Evolutionary conservation across 768 basidiomycete genomes (phyloP).

Genomic region (Strobilomyces dryophilus): DNA sequence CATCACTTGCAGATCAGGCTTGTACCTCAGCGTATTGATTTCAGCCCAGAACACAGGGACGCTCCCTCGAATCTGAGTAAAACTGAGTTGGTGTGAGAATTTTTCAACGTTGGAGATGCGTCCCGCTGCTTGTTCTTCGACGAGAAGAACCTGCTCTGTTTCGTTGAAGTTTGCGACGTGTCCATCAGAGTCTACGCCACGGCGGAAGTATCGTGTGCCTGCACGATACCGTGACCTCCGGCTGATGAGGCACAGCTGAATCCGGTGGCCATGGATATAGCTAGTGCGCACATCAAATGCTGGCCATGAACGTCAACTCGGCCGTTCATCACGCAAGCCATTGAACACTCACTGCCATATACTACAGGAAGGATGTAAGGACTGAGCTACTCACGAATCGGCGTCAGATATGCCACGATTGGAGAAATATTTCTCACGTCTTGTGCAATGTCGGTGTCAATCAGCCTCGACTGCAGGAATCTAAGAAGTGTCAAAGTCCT

Average conservation of each 20-base stretch:
- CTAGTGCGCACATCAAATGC: constrained; percentile 83
- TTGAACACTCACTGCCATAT: constrained; percentile 77
- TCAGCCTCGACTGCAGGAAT: constrained; percentile 58
- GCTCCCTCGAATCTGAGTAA: constrained; percentile 91
- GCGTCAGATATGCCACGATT: constrained; percentile 6
- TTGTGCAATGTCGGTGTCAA: constrained; percentile 51
- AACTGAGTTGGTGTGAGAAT: constrained; percentile 66
- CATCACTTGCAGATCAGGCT: constrained; percentile 96
- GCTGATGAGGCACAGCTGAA: constrained; percentile 86
- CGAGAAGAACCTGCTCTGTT: constrained; percentile 88
- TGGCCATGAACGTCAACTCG: constrained; percentile 29
- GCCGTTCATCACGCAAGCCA: not conserved
- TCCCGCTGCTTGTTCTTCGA: constrained; percentile 54
- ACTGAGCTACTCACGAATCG: constrained; percentile 54
- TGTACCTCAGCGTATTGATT: constrained; percentile 91
- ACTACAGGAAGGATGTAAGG: constrained; percentile 89
- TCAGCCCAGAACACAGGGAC: constrained; percentile 97
- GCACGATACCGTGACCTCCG: constrained; percentile 92
- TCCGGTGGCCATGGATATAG: constrained; percentile 69
- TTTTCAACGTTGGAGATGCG: constrained; percentile 40
- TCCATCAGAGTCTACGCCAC: constrained; percentile 86
- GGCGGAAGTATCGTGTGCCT: constrained; percentile 94
- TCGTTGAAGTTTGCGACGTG: constrained; percentile 98
- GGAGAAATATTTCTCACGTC: constrained; percentile 51
- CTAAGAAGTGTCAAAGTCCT: constrained; percentile 22